Base-by-base conservation (phyloP, 140 eudicot species). In the Flaveria floridana region DNA sequence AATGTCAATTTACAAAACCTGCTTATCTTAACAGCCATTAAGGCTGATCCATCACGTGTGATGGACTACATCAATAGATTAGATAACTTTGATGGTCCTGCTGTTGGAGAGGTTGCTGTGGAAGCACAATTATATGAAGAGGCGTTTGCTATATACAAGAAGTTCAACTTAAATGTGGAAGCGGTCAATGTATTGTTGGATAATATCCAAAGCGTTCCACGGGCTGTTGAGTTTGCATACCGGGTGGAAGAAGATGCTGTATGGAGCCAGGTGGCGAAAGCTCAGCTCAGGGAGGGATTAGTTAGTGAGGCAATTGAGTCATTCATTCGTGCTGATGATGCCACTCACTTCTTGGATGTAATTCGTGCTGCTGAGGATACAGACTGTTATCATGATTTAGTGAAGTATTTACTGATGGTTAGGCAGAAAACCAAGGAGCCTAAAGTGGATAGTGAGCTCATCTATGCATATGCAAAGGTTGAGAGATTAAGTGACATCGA, bases 211-310 rank as follows among this genome's bases (percentile, higher is more conserved):
- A 89, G 85, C 51, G 86, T 94, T 59, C 86, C 90, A 65, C 96
- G 99, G 0, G 96, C 99, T n/a, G 99, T 86, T 52, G 97, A 94
- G 82, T 94, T 94, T 83, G 99, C 99, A 0, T 94, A 81, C 78
- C 99, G 97, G 41, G 97, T 94, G 65, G 99, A 94, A 78, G 97
- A 94, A 77, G 99, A 94, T 80, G 94, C 92, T 48, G 99, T 94
- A 14, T 94, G 99, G 99, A 94, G 99, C 74, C 99, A 94, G 79
- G 99, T 94, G 70, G 99, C 94, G 30, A 94, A 86, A 85, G 96
- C 99, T 72, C 97, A 94, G 71, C 86, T 94, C 34, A 85, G 88
- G 73, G 97, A 91, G 12, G 99, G 99, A 47, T 58, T 94, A 15
- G 96, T 94, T 19, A 86, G 96, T 20, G 97, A 94, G 75, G 99